These are phyloP conservation scores for Colletotrichum ledebouriae DNA, from an alignment of 2,329 filamentous ascomycete genomes.

Conservation along the genomic window DNA sequence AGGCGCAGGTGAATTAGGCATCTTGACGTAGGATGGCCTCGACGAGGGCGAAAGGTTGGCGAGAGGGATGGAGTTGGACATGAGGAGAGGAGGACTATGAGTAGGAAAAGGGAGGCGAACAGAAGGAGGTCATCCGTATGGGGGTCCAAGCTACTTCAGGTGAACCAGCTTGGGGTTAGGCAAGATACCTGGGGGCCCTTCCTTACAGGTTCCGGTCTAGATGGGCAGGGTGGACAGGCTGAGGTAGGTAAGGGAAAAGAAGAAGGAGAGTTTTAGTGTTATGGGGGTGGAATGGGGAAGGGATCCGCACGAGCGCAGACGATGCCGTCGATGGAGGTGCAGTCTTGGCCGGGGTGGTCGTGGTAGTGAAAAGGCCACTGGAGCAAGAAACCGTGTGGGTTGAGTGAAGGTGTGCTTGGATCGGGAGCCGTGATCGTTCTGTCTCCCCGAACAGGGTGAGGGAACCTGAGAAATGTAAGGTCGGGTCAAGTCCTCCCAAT, in stretches of 20 bases:
- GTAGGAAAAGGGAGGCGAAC: slow-evolving; percentile 15
- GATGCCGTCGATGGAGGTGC: slow-evolving; percentile 14
- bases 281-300: slow-evolving; percentile 30
- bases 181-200: slow-evolving; percentile 7
- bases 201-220: background rate
- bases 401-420: background rate
- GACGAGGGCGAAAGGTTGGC: slow-evolving; percentile 36
- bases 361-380: background rate
- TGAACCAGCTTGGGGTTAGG: slow-evolving; percentile 24
- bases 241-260: slow-evolving; percentile 17
- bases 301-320: slow-evolving; percentile 30
- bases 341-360: background rate
- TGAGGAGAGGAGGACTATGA: slow-evolving; percentile 30
- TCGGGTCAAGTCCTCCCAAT: no score
- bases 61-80: slow-evolving; percentile 44
- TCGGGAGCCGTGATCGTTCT: background rate
- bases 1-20: slow-evolving; percentile 51
- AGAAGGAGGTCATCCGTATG: slow-evolving; percentile 35
- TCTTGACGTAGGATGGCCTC: slow-evolving; percentile 42
- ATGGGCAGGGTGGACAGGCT: background rate
- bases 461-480: no score
- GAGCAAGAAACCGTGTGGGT: no score
- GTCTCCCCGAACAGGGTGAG: no score
- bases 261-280: slow-evolving; percentile 36
- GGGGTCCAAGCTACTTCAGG: slow-evolving; percentile 36